Conservation (phyloP, 2,329 filamentous ascomycete genomes). For the Lasiodiplodia gonubiensis region DNA sequence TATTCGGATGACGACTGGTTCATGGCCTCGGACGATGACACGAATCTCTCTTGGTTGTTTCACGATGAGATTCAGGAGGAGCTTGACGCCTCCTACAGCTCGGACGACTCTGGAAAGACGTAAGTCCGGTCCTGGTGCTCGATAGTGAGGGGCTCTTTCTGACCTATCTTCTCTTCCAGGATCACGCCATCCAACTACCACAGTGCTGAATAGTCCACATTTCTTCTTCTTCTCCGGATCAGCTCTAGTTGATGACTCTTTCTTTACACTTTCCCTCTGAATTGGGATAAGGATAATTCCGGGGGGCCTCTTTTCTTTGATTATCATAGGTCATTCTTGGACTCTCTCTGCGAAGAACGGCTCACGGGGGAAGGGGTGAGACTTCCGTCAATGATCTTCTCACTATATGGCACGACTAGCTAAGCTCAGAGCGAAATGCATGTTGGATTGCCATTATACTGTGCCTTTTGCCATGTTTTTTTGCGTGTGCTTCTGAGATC, state of each 20-base stretch:
- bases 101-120: neutral
- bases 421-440: neutral
- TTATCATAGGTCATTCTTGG: neutral
- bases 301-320: neutral
- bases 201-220: neutral
- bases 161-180: neutral
- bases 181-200: neutral
- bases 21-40: neutral
- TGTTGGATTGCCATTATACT: neutral
- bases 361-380: neutral
- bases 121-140: neutral
- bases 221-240: neutral
- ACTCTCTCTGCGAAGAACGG: neutral
- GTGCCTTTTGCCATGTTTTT: neutral
- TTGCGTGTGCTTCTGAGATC: neutral
- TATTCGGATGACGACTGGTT: neutral
- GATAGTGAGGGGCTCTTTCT: neutral
- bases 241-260: neutral
- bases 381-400: neutral
- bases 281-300: neutral
- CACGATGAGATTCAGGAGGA: neutral
- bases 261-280: neutral
- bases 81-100: neutral
- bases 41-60: neutral
- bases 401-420: neutral